Base-by-base conservation (phyloP, 148 eudicot genomes). In the Vaccinium corymbosum region DNA sequence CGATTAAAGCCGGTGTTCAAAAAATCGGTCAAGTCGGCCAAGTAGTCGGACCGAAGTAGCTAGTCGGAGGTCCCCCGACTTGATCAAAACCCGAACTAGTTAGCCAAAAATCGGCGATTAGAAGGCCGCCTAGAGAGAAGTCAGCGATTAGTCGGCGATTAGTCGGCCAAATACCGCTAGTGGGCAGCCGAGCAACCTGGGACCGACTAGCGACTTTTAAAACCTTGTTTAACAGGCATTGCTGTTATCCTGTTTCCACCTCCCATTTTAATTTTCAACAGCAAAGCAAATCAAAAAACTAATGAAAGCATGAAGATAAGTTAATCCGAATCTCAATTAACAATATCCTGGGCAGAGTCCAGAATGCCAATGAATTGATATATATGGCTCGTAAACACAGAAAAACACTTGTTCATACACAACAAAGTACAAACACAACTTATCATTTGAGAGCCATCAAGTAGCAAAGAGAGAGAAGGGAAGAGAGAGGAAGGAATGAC, bases 301-400 rank as follows among this genome's bases (percentile, higher is more conserved):
- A 68, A 68, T 29, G 38, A 68, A 29, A 68, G 73, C 38, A 68
- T 29, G 19, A 68, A 68, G 38, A 68, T 27, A 27, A 68, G 73
- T 68, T 25, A 3, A 68, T 66, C 72, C 32, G 16, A 66, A 66
- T 13, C 38, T 27, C 14, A 25, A 29, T 25, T 27, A 27, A 68
- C 73, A 68, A 68, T 29, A 68, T 68, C 73, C 73, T 1, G 76
- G 50, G 50, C 76, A 72, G 76, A 72, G n/a, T 38, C 76, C 50
- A 72, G 76, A 72, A 17, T 72, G n/a, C 76, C 50, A 38, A 72
- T 71, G 48, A 71, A 71, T 71, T 71, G 76, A 71, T 66, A 42
- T 38, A 38, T 38, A 38, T 38, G 25, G 25, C 7, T 68, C 3
- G 73, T 27, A 68, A 68, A 68, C 7, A 68, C 11, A 25, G 13